Evolutionary conservation across 495 filamentous ascomycete genomes (phyloP).

Genomic region (Acidiella bohemica): DNA sequence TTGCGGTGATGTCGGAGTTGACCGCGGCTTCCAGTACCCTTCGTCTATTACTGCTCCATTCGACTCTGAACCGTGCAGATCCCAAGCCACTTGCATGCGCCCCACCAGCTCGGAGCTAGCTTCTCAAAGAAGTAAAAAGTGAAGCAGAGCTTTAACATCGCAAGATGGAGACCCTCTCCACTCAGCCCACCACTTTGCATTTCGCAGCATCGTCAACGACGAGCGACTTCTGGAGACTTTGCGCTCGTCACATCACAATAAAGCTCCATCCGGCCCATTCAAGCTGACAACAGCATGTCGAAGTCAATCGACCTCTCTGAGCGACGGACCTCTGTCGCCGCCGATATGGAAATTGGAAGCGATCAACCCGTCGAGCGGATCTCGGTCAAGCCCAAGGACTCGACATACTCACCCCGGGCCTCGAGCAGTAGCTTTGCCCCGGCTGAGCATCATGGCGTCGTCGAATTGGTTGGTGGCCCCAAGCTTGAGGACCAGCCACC

Average conservation of each 20-base stretch:
- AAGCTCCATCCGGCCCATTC: constrained; percentile 22
- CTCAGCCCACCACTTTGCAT: too few species aligned
- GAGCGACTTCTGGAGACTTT: constrained; percentile 34
- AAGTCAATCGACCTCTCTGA: constrained; percentile 6
- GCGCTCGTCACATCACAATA: constrained; percentile 24
- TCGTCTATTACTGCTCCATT: too few species aligned
- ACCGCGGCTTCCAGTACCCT: too few species aligned
- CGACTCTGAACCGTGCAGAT: too few species aligned
- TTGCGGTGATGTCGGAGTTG: too few species aligned
- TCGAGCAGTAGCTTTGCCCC: constrained; percentile 19
- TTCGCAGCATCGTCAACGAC: constrained; percentile 2
- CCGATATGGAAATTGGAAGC: constrained; percentile 18
- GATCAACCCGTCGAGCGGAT: constrained; percentile 16
- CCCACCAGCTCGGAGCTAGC: too few species aligned
- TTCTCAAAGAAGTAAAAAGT: too few species aligned
- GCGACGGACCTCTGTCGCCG: constrained; percentile 6
- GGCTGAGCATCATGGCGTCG: constrained; percentile 17
- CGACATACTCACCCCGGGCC: constrained; percentile 1
- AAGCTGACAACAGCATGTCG: constrained; percentile 7
- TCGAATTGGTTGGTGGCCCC: constrained; percentile 17
- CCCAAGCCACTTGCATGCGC: too few species aligned
- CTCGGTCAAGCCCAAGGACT: constrained; percentile 23
- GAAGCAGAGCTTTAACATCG: too few species aligned
- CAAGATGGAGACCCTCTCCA: too few species aligned
- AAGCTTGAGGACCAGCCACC: constrained; percentile 8